Evolutionary conservation across 306 rosid species (phyloP).

Genomic region (Ceratonia siliqua): DNA sequence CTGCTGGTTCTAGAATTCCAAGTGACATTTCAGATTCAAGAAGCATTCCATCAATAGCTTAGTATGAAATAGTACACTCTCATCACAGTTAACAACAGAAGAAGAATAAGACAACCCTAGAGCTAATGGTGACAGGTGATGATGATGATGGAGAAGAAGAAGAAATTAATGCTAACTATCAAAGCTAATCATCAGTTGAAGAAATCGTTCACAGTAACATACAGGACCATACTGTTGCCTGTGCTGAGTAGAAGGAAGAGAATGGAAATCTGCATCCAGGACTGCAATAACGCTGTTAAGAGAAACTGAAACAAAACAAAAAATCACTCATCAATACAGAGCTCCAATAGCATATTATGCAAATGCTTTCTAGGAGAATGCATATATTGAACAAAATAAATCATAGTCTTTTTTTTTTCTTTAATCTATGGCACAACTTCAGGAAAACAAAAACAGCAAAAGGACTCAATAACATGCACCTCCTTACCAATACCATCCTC

Average conservation of each 20-base stretch:
- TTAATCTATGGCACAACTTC: constrained; percentile 3
- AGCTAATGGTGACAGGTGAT: background rate
- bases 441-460: background rate
- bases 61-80: constrained; percentile 19
- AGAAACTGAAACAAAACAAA: constrained; percentile 70
- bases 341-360: constrained; percentile 9
- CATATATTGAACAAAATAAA: constrained; percentile 15
- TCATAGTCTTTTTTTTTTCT: background rate
- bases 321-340: constrained; percentile 30
- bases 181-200: constrained; percentile 13
- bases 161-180: background rate
- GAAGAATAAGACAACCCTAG: constrained; percentile 4
- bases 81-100: constrained; percentile 27
- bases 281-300: constrained; percentile 95
- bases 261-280: constrained; percentile 98
- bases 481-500: constrained; percentile 94
- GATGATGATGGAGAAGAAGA: constrained; percentile 4
- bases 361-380: background rate
- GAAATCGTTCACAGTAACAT: constrained; percentile 53
- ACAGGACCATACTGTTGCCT: constrained; percentile 99
- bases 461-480: constrained; percentile 16
- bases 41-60: constrained; percentile 19
- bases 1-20: constrained; percentile 10
- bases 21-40: background rate
- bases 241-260: constrained; percentile 91